These are phyloP conservation scores for Fusarium pilosicola DNA, from an alignment of 2,329 filamentous ascomycete genomes.

Conservation along the genomic window DNA sequence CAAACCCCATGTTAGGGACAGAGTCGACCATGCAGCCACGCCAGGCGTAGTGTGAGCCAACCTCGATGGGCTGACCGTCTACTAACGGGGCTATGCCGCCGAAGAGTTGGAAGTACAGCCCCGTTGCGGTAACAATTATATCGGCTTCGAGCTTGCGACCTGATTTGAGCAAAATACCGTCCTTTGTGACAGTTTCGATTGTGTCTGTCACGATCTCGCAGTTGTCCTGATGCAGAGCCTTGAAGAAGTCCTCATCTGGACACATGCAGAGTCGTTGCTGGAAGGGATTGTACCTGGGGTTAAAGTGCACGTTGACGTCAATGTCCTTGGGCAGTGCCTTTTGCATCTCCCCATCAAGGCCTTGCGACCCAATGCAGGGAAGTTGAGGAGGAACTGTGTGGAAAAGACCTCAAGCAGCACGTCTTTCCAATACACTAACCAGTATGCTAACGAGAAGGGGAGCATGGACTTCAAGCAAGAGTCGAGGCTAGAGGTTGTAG, in stretches of 20 bases:
- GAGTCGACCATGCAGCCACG: conserved; percentile 73
- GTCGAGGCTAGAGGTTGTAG: conserved; percentile 53
- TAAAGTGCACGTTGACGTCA: conserved; percentile 70
- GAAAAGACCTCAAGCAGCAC: conserved; percentile 59
- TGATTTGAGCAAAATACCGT: conserved; percentile 58
- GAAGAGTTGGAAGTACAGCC: conserved; percentile 68
- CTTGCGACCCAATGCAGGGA: conserved; percentile 39
- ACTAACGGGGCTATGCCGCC: conserved; percentile 63
- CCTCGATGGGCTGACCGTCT: conserved; percentile 61
- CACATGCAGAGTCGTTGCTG: conserved; percentile 80
- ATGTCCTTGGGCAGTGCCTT: conserved; percentile 63
- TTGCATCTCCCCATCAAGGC: conserved; percentile 56
- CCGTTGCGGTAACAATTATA: conserved; percentile 76
- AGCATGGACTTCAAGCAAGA: conserved; percentile 54
- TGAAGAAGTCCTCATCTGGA: conserved; percentile 66
- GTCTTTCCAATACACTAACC: conserved; percentile 60
- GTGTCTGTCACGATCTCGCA: conserved; percentile 61
- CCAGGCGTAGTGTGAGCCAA: conserved; percentile 67
- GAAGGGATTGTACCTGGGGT: conserved; percentile 72
- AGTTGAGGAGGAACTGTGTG: conserved; percentile 42
- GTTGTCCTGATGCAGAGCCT: conserved; percentile 57
- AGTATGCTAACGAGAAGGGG: conserved; percentile 58
- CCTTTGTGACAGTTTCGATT: conserved; percentile 61
- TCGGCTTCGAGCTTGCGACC: conserved; percentile 67
- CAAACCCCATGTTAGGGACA: conserved; percentile 69